A percentile compares a stretch with the other conserved stretches of the same genome.
These are phyloP conservation scores for Fraxinus latifolia DNA, from an alignment of 305 asterid genomes.

Conservation along the genomic window DNA sequence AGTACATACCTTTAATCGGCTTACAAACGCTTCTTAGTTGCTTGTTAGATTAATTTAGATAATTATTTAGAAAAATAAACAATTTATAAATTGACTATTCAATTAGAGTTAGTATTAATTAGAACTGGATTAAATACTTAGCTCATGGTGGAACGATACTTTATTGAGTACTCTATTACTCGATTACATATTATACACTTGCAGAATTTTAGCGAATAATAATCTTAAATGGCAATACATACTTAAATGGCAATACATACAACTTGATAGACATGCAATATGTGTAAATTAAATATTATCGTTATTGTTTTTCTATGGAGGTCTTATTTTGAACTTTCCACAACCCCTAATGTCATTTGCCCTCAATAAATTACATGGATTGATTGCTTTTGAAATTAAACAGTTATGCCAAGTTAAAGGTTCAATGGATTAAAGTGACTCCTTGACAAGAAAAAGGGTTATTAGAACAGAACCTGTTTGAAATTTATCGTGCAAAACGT, in stretches of 20 bases:
- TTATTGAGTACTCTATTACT: not conserved
- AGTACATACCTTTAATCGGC: not conserved
- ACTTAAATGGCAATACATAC: not conserved
- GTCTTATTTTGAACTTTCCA: not conserved
- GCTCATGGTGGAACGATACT: not conserved
- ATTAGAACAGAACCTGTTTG: too few relatives aligned
- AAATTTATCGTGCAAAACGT: too few relatives aligned
- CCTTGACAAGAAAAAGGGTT: not conserved
- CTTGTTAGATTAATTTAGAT: too few relatives aligned
- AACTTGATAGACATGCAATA: not conserved
- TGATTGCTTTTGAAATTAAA: not conserved
- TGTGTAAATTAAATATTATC: not conserved
- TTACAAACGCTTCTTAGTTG: not conserved
- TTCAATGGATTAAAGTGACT: not conserved
- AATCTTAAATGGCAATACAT: too few relatives aligned
- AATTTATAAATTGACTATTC: too few relatives aligned
- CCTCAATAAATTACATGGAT: not conserved
- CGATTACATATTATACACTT: not conserved
- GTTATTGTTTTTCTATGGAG: not conserved
- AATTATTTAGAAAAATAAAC: not conserved
- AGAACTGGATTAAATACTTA: not conserved
- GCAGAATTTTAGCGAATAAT: too few relatives aligned
- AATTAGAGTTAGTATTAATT: too few relatives aligned
- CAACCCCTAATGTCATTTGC: not conserved
- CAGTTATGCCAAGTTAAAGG: not conserved